Base-by-base conservation (phyloP, 306 rosid species). In the Sophora flavescens region DNA sequence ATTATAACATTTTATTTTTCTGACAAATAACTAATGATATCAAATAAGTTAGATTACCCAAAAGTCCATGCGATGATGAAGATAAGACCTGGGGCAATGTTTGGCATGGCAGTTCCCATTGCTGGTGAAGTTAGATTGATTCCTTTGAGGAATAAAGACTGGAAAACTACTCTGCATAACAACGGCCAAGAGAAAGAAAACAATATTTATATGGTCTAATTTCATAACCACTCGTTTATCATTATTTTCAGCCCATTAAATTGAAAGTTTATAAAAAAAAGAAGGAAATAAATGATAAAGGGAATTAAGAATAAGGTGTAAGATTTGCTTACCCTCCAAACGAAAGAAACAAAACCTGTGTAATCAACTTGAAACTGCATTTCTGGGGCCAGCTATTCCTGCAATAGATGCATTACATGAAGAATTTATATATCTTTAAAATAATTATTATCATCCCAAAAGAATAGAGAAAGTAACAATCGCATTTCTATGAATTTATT, bases 91-190 rank as follows among this genome's bases (percentile, higher is more conserved):
- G 99, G 99, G 35, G 97, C 90, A 68, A 92, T 87, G 83, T 92
- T 95, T 63, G 97, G 97, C 99, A 90, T 95, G 60, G 99, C 93
- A 6, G 97, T 92, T 76, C 92, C 99, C 89, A 95, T 90, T 18
- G 93, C 86, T 41, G 97, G 96, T 2, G 99, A 92, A 67, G 96
- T 89, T 54, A 89, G 84, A 68, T 74, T 74, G 71, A 95, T 88
- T 16, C 99, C 99, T 75, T 88, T 87, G 3, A 95, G 82, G 50
- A 86, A 82, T 17, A 92, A 72, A 15, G 77, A 74, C 83, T 90
- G 97, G 61, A 95, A 82, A 64, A 87, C 80, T 67, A 87, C 86
- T 84, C 99, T 95, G 85, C 82, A 75, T 74, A 17, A 60, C 78
- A 44, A 63, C 14, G 6, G 36, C n/a, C 33, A 32, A 59, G 15